Evolutionary conservation across 2,329 filamentous ascomycete genomes (phyloP), one percentile per base, ranked within the genome.

Genomic region (Pseudophaeomoniella oleicola): DNA sequence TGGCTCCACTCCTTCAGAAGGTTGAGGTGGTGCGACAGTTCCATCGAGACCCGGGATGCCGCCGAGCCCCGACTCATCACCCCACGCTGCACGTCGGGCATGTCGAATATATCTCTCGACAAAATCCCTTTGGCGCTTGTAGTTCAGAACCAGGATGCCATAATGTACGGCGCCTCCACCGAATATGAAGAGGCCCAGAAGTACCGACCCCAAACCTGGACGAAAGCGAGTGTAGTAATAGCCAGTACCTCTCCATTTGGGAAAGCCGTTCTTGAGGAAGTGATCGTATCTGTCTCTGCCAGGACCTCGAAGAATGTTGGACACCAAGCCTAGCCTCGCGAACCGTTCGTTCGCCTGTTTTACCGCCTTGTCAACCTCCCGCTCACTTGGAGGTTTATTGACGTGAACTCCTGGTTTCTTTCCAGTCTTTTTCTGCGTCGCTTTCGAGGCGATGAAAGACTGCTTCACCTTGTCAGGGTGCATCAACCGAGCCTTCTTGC

Each of bases 201-300:
- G 59, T 32, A 94, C 90, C 11, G 82, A 82, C 40, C 84, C 85
- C 32, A 96, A 66, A 5, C 90, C 90, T 2, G 90, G 90, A 14
- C 90, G 75, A 70, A 88, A 94, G 39, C 90, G 78, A 50, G 77
- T 78, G 66, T 98, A 98, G 71, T 96, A 98, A 71, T 98, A 98
- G 43, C 90, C 88, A 32, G 88, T 94, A 40, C 90, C 90, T 64
- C 88, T 87, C 90, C 90, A 98, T 38, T 75, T 75, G 19, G 90
- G 90, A 65, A 98, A 98, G 42, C 90, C 90, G 59, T 96, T 86
- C 56, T 67, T 64, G 42, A 96, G 62, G 65, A 96, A 98, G 59
- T 94, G 81, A 57, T 98, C 88, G 60, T 98, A 98, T 44, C 90
- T 81, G 48, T 84, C 81, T 44, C 90, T 75, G 37, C 73, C 72